Conservation (phyloP, 352 stramenopile species). For the Stramenopiles sp. region DNA sequence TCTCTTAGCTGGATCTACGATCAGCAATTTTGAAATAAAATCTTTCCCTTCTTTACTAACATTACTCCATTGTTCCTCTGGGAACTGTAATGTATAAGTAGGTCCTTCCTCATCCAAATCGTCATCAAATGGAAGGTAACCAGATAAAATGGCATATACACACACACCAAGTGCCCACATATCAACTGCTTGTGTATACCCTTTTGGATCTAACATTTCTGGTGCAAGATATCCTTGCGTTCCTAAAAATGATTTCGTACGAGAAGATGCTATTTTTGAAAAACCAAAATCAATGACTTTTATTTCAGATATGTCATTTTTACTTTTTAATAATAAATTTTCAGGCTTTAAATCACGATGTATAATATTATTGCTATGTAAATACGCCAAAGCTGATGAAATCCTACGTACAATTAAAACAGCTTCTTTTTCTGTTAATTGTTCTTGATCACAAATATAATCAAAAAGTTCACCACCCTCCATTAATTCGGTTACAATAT, state of each 20-base stretch:
- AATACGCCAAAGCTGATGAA: conserved; percentile 52
- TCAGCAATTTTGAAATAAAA: not conserved
- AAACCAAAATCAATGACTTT: conserved; percentile 99
- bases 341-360: conserved; percentile 62
- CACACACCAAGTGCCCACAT: conserved; percentile 77
- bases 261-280: conserved; percentile 53
- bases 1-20: not conserved
- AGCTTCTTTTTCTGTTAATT: conserved; percentile 54
- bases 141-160: conserved; percentile 88
- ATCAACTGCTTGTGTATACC: conserved; percentile 44
- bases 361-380: conserved; percentile 60
- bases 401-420: conserved; percentile 47
- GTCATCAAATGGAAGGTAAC: conserved; percentile 93
- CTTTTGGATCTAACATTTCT: conserved; percentile 89
- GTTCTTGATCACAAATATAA: conserved; percentile 63
- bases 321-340: conserved; percentile 48
- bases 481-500: conserved; percentile 71
- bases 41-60: not conserved
- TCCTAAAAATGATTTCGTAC: conserved; percentile 44
- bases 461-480: conserved; percentile 68
- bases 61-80: not conserved
- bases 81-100: not conserved
- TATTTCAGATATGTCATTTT: conserved; percentile 47
- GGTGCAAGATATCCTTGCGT: conserved; percentile 86
- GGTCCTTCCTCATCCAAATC: conserved; percentile 27